Conservation (phyloP, 2,329 filamentous ascomycete species). For the Xylariaceae sp. region DNA sequence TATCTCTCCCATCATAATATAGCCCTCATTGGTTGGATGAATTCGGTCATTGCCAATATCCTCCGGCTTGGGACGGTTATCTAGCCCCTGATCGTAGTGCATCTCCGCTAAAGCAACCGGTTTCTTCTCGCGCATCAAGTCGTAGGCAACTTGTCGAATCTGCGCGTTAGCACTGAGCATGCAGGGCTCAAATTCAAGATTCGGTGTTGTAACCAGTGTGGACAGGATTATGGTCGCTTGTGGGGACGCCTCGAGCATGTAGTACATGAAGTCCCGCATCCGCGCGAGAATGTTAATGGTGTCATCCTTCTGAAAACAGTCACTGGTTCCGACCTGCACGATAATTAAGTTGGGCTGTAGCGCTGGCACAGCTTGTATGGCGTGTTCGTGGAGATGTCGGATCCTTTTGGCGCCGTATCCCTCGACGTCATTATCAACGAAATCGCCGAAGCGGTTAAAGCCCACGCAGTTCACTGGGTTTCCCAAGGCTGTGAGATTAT, state of each 20-base stretch:
- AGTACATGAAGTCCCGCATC: conserved; percentile 33
- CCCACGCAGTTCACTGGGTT: conserved; percentile 39
- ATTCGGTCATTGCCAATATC: conserved; percentile 37
- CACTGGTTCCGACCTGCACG: conserved; percentile 38
- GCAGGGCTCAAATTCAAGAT: conserved; percentile 33
- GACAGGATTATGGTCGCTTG: conserved; percentile 36
- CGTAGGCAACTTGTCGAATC: conserved; percentile 34
- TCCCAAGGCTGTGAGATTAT: conserved; percentile 32
- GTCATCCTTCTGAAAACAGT: conserved; percentile 38
- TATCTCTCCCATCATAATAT: conserved; percentile 39
- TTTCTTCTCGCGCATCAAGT: conserved; percentile 32
- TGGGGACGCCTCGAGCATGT: conserved; percentile 31
- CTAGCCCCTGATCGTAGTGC: conserved; percentile 37
- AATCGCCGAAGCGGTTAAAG: conserved; percentile 39
- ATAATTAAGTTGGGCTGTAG: conserved; percentile 38
- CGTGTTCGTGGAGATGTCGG: conserved; percentile 31
- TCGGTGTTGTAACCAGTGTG: conserved; percentile 35
- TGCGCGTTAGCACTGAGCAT: conserved; percentile 35
- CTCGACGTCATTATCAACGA: conserved; percentile 38
- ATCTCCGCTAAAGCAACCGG: conserved; percentile 37
- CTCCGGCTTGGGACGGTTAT: conserved; percentile 26
- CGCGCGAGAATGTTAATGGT: conserved; percentile 26
- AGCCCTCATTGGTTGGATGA: conserved; percentile 39
- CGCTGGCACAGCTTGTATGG: conserved; percentile 32
- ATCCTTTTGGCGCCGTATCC: conserved; percentile 34